phyloP scores from a whole-genome alignment of 2,329 filamentous ascomycete genomes.

The Phoma sp. region DNA sequence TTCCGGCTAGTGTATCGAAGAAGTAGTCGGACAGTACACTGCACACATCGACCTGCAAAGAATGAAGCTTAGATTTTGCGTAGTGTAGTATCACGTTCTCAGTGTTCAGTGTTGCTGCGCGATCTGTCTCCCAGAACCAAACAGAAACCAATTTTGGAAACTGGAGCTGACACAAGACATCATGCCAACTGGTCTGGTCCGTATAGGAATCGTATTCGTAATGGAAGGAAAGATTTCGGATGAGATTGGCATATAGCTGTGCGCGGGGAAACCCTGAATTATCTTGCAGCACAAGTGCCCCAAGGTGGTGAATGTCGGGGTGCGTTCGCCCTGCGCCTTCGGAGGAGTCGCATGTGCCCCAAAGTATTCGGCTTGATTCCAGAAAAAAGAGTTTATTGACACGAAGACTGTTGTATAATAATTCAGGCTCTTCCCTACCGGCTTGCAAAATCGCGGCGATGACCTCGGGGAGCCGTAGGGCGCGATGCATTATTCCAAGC shows the following conservation, averaged over 20 bases:
- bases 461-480: neutral
- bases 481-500: constrained; percentile 5
- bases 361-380: neutral
- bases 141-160: neutral
- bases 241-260: neutral
- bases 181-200: neutral
- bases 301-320: neutral
- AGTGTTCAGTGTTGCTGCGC: neutral
- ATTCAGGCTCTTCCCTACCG: neutral
- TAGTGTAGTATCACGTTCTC: constrained; percentile 1
- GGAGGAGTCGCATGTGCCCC: neutral
- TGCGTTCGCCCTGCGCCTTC: neutral
- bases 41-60: neutral
- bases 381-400: neutral
- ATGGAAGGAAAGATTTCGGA: neutral
- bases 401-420: neutral
- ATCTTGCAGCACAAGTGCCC: neutral
- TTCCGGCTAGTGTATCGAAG: neutral
- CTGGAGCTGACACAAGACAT: neutral
- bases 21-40: neutral
- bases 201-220: neutral
- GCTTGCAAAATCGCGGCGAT: neutral
- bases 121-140: neutral
- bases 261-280: neutral
- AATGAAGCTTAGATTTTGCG: neutral